These are phyloP conservation scores for Aspergillus novoparasiticus DNA, from an alignment of 2,329 filamentous ascomycete species.

Conservation along the genomic window DNA sequence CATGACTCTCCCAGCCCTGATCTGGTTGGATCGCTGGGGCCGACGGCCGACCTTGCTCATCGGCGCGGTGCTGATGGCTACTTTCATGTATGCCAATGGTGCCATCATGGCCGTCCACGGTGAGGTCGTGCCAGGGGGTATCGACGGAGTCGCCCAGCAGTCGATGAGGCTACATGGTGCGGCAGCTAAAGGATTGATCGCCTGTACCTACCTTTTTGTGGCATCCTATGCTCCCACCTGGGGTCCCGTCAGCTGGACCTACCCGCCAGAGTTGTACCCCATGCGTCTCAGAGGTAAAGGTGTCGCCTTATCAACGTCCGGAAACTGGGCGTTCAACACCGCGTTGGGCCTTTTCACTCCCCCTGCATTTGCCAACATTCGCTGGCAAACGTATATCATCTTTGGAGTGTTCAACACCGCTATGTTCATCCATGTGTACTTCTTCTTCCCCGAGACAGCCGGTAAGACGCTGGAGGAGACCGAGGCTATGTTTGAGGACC, in stretches of 20 bases:
- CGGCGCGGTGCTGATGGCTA: slow-evolving; percentile 65
- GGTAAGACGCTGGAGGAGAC: slow-evolving; percentile 77
- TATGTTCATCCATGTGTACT: slow-evolving; percentile 66
- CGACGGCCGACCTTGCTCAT: slow-evolving; percentile 69
- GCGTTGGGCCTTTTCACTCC: slow-evolving; percentile 51
- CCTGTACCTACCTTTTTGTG: slow-evolving; percentile 67
- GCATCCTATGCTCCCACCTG: slow-evolving; percentile 64
- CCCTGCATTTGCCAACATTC: slow-evolving; percentile 53
- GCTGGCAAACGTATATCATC: slow-evolving; percentile 66
- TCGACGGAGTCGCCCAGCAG: slow-evolving; percentile 35
- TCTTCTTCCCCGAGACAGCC: slow-evolving; percentile 68
- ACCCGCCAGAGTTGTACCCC: slow-evolving; percentile 55
- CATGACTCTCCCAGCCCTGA: slow-evolving; percentile 74
- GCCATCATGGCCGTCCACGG: slow-evolving; percentile 44
- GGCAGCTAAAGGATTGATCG: slow-evolving; percentile 66
- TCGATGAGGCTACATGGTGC: slow-evolving; percentile 43
- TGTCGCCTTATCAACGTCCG: slow-evolving; percentile 59
- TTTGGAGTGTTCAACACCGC: slow-evolving; percentile 69
- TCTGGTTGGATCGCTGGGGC: slow-evolving; percentile 76
- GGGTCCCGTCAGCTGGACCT: slow-evolving; percentile 60
- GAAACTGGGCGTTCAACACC: slow-evolving; percentile 62
- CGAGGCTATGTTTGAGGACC: slow-evolving; percentile 65
- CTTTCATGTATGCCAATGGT: slow-evolving; percentile 47
- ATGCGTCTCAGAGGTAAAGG: slow-evolving; percentile 63
- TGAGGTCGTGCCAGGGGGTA: slow-evolving; percentile 43